A percentile compares a stretch with the other conserved stretches of the same genome.
Conservation (phyloP, 129 eudicot genomes). For the Heracleum sosnowskyi region DNA sequence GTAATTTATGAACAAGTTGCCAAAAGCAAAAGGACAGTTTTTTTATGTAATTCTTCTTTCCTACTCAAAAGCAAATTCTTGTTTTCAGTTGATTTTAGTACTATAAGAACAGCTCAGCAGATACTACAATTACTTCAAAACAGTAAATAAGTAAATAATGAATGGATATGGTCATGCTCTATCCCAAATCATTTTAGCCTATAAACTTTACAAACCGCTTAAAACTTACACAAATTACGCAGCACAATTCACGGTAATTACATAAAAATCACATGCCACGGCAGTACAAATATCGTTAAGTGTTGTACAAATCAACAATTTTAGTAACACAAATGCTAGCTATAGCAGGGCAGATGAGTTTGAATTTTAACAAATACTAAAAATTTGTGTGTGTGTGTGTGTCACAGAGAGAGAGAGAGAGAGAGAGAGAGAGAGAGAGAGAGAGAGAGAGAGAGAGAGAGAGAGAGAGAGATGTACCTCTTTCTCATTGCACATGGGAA, state of each 20-base stretch:
- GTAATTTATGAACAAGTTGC: not conserved
- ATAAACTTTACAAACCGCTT: not conserved
- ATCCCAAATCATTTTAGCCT: not conserved
- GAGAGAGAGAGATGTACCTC: constrained; percentile 40
- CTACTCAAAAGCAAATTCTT: constrained; percentile 1
- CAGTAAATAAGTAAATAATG: not conserved
- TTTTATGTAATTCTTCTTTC: not conserved
- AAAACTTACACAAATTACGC: not conserved
- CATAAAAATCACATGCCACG: not conserved
- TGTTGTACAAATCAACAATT: not conserved
- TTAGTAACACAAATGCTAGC: not conserved
- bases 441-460: not conserved
- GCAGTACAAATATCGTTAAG: not conserved
- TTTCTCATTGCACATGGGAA: constrained; percentile 93
- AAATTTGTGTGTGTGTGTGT: not conserved
- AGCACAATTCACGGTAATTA: too few species aligned
- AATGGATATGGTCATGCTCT: not conserved
- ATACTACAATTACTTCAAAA: not conserved
- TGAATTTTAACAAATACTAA: not conserved
- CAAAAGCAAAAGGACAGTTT: not conserved
- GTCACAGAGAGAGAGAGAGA: not conserved
- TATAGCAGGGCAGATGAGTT: not conserved
- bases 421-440: not conserved
- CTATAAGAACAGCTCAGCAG: not conserved
- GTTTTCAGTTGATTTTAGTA: not conserved